Base-by-base conservation (phyloP, 129 eudicot species). In the Tanacetum coccineum region DNA sequence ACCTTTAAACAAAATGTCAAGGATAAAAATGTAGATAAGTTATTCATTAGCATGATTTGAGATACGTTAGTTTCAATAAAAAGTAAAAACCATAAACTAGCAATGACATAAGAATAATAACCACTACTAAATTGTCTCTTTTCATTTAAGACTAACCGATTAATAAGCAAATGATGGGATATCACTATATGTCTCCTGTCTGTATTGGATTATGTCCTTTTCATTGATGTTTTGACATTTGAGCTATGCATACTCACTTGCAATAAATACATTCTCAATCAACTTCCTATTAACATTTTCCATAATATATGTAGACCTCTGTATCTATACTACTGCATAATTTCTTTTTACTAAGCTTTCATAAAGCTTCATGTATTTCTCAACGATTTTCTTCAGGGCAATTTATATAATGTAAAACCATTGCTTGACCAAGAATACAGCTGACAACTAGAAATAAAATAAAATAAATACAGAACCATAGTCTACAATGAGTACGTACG, bases 401-500 rank as follows among this genome's bases (percentile, higher is more conserved):
- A 7, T 6, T 7, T 36, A 7, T 36, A 36, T 7, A 7, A 36
- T 2, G 42, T 54, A 21, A 39, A 11, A 13, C 46, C 44, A 50
- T 47, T 21, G 13, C 28, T 63, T 72, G 70, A 51, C 50, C 25
- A 11, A 70, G 64, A 13, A 62, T 42, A 39, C 49, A 59, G 50
- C 32, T 36, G 6, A 59, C 19, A 62, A 71, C 70, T 39, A 80
- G n/a, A 61, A 62, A 8, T 65, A 22, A 59, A 70, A 36, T 22
- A 22, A 7, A 36, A 36, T 1, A 36, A 21, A 62, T 5, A 22
- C 2, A 19, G 25, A 72, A 18, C 10, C 25, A 30, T 64, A 2
- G 44, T 75, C 42, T 13, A 46, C 53, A 61, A 9, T 17, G 63
- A 67, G 74, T 47, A 80, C 91, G 15, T 92, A 92, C 98, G 72